These are phyloP conservation scores for Trebouxiophyceae sp. DNA, from an alignment of 163 green algal species.

Conservation along the genomic window DNA sequence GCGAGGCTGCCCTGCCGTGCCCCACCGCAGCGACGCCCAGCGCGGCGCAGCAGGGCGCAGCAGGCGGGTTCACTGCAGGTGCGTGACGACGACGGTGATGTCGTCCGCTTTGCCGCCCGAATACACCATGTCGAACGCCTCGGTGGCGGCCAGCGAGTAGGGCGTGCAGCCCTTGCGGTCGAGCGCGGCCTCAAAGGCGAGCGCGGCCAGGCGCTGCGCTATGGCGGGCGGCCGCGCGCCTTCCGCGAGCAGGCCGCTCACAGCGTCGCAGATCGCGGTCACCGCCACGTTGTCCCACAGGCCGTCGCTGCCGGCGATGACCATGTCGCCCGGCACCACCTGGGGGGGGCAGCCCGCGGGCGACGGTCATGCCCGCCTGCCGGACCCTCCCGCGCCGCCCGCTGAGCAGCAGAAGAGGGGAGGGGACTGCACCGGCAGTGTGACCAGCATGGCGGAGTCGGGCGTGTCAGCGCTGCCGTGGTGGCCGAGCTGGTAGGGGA, in stretches of 20 bases:
- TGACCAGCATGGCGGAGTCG: constrained; percentile 66
- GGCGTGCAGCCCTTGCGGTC: constrained; percentile 70
- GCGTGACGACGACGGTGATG: constrained; percentile 68
- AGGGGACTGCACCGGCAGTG: constrained; percentile 37
- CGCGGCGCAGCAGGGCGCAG: no score
- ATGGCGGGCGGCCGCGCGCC: constrained; percentile 9
- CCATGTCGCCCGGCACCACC: constrained; percentile 54
- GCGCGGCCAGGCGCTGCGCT: constrained; percentile 22
- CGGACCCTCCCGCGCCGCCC: no score
- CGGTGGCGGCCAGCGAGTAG: constrained; percentile 73
- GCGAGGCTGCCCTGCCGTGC: no score
- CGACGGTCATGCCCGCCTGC: no score
- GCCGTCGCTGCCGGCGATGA: constrained; percentile 80
- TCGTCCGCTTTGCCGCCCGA: constrained; percentile 86
- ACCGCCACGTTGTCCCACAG: constrained; percentile 84
- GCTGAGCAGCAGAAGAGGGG: no score
- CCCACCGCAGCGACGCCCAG: no score
- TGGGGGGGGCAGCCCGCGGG: constrained; percentile 4
- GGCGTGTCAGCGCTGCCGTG: constrained; percentile 50
- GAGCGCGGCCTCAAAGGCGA: constrained; percentile 60
- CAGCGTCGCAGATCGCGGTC: constrained; percentile 39
- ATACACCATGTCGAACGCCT: constrained; percentile 95
- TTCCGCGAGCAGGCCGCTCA: neutral
- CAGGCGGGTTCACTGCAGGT: constrained; percentile 1
- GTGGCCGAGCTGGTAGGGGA: constrained; percentile 84